Base-by-base conservation (phyloP, 2,329 filamentous ascomycete species). In the Drechslerella coelobrocha region DNA sequence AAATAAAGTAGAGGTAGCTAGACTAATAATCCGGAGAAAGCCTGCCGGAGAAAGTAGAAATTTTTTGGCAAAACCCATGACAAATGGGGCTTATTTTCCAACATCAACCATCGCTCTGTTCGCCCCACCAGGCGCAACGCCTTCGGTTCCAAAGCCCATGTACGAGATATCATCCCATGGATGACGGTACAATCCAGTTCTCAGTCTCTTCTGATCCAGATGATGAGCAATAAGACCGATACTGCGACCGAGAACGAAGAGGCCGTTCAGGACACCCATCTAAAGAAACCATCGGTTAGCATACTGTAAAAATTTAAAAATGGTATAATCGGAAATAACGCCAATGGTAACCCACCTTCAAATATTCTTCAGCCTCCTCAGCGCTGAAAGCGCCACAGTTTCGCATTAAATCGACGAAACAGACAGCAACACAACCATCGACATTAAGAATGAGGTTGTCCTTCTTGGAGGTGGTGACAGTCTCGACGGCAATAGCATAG, bases 401-500 rank as follows among this genome's bases (percentile, higher is more conserved):
- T 82, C 94, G 91, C 82, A 99, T 85, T 74, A 99, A 85, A 79
- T 99, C 94, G 75, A 99, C 92, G 79, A 99, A 99, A 89, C 92
- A 97, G 80, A 99, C 94, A 75, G 94, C 94, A 78, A 99, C 90
- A 81, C 91, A 96, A 77, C 94, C 94, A 79, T 97, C 94, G 69
- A 99, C 94, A 85, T 99, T 99, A 78, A 99, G 88, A 77, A 99
- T 99, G 76, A 99, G 87, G 86, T 97, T 99, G 84, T 99, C 94
- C 87, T 99, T 99, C 90, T 99, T 99, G 75, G 92, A 97, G 54
- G 94, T 99, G 61, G 94, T 99, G 74, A 99, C 94, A 9, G 90
- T 90, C 87, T 99, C 94, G 76, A 99, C 94, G 50, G 94, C 94
- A 78, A 99, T 87, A 75, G 94, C 94, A 81, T 97, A 99, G 84